Base-by-base conservation (phyloP, 305 asterid species). In the Fraxinus sp. region DNA sequence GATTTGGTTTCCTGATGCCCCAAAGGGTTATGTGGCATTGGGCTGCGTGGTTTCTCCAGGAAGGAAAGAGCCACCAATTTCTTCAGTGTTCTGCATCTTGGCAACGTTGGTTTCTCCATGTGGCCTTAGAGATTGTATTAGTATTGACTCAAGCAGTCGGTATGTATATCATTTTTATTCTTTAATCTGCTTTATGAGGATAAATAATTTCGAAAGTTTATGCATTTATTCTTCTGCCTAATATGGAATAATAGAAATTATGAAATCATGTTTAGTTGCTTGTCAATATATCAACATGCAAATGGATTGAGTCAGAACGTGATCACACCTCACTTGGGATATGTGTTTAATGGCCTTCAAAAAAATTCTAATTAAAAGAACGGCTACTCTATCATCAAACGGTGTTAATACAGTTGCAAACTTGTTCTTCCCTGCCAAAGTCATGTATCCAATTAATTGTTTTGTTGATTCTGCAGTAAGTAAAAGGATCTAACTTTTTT, bases 1-100 rank as follows among this genome's bases (percentile, higher is more conserved):
- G 44, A 91, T 95, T 89, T 95, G 99, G 99, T 93, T 93, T 83
- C 99, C 99, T 85, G 96, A 87, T 88, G 97, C 99, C 75, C 99
- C 99, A 18, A 84, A 91, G 79, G 98, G 98, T 78, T 95, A 94
- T 88, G 95, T 94, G 82, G 94, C 99, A 28, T 76, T 95, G 91
- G 99, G 99, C 79, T 95, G 99, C 78, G 99, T 95, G 86, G 95
- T 90, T 84, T 94, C 98, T 90, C 80, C 94, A 39, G 97, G 93
- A 83, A 91, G 84, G 80, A 83, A 84, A 82, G 94, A 86, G 82
- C 99, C 99, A 89, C 86, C 94, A 26, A 55, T 84, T 83, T 88
- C 99, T 20, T 94, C 99, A n/a, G 89, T 92, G 77, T 94, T 93
- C 85, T 95, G 99, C 90, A 89, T 95, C 85, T 90, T 88, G 78